Evolutionary conservation across 2,329 filamentous ascomycete genomes (phyloP).

Genomic region (Immersiporthe knoxdaviesiana): DNA sequence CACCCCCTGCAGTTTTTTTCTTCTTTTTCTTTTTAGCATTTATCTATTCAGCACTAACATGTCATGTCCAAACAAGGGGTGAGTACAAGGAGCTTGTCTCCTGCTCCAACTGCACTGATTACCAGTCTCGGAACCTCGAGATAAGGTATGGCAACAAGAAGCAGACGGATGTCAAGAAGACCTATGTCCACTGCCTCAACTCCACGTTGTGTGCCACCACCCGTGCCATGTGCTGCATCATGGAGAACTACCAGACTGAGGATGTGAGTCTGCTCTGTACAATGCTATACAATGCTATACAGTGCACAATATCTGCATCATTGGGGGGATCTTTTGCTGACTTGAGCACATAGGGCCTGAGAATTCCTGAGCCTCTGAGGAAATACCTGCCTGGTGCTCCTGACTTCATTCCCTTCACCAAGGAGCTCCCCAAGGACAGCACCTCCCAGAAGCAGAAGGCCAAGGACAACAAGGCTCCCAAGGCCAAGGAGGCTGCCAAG

Average conservation of each 20-base stretch:
- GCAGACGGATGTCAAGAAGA: constrained; percentile 82
- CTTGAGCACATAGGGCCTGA: constrained; percentile 61
- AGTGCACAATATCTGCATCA: no score
- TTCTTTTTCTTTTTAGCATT: no score
- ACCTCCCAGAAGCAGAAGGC: constrained; percentile 33
- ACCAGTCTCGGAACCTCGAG: constrained; percentile 91
- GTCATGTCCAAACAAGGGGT: constrained; percentile 45
- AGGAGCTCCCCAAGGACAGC: constrained; percentile 77
- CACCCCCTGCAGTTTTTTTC: no score
- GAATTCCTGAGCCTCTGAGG: constrained; percentile 79
- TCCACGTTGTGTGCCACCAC: constrained; percentile 76
- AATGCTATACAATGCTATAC: background rate
- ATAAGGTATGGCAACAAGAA: constrained; percentile 90
- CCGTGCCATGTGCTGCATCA: constrained; percentile 87
- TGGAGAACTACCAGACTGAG: constrained; percentile 96
- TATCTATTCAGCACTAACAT: background rate
- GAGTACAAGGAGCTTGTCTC: constrained; percentile 99
- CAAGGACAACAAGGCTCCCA: constrained; percentile 33
- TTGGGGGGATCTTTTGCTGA: constrained; percentile 14
- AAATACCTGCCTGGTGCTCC: constrained; percentile 90
- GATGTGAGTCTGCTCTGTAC: constrained; percentile 59
- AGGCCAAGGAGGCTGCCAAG: constrained; percentile 33
- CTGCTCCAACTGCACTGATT: constrained; percentile 97
- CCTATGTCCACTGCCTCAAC: constrained; percentile 85
- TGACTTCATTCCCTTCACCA: constrained; percentile 86